phyloP scores from a whole-genome alignment of 2,329 filamentous ascomycete species.

The Bipolaris bicolor region DNA sequence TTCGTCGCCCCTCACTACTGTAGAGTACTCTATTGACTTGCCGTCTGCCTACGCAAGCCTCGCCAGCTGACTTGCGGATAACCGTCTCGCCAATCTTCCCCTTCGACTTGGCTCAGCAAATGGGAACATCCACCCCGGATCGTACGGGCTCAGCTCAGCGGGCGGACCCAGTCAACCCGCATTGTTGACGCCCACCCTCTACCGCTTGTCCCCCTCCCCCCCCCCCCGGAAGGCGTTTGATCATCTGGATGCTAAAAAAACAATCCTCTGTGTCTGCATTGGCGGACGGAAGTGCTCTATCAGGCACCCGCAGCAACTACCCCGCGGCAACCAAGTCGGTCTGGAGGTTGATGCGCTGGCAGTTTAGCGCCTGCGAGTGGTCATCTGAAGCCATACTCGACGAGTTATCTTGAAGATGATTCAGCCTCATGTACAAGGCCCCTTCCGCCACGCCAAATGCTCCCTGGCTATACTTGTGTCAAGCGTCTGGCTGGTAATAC shows the following conservation, averaged over 20 bases:
- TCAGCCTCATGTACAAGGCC: slow-evolving; percentile 45
- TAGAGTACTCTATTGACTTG: no score
- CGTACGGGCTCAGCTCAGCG: slow-evolving; percentile 24
- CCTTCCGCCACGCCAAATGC: slow-evolving; percentile 41
- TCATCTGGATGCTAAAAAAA: slow-evolving; percentile 42
- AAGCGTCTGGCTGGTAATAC: slow-evolving; percentile 50
- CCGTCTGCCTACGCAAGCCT: slow-evolving; percentile 19
- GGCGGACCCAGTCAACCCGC: slow-evolving; percentile 7
- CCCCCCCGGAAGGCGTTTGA: slow-evolving; percentile 16
- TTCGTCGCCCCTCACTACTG: slow-evolving; percentile 4
- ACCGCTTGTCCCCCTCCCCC: slow-evolving; percentile 15
- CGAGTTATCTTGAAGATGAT: slow-evolving; percentile 36
- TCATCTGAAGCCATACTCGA: slow-evolving; percentile 44
- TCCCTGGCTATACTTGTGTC: slow-evolving; percentile 49
- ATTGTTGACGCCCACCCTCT: slow-evolving; percentile 13
- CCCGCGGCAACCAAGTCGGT: slow-evolving; percentile 42
- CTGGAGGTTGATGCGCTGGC: slow-evolving; percentile 48
- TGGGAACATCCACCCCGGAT: slow-evolving; percentile 23
- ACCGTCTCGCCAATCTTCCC: slow-evolving; percentile 22
- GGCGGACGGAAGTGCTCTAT: slow-evolving; percentile 33
- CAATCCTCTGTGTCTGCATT: slow-evolving; percentile 25
- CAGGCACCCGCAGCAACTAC: slow-evolving; percentile 46
- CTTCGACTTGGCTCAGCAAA: slow-evolving; percentile 10
- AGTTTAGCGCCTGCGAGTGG: slow-evolving; percentile 45
- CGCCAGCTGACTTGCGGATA: slow-evolving; percentile 25